Conservation (phyloP, 805 yeast genomes). For the Schwanniomyces pseudopolymorphus region DNA sequence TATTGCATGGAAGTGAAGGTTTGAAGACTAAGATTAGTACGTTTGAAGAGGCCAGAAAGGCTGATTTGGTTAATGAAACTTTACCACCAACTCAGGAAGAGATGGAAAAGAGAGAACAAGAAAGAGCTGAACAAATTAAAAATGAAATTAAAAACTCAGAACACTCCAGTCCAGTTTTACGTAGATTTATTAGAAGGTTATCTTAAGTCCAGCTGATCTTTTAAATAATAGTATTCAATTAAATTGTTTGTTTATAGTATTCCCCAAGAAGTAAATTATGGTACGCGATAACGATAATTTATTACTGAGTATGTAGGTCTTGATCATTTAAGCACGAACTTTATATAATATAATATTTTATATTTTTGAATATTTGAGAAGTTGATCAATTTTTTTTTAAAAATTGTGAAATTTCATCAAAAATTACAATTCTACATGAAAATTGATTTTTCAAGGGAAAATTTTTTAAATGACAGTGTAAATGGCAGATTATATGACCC, state of each 20-base stretch:
- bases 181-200: constrained; percentile 36
- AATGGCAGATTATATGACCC: no score
- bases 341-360: no score
- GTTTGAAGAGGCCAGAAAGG: constrained; percentile 80
- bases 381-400: no score
- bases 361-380: no score
- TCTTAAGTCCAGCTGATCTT: not conserved
- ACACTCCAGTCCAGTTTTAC: constrained; percentile 36
- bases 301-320: no score
- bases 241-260: no score
- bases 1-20: constrained; percentile 81
- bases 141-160: constrained; percentile 30
- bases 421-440: no score
- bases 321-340: no score
- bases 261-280: not conserved
- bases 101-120: constrained; percentile 42
- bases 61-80: constrained; percentile 82
- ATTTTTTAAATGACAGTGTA: no score
- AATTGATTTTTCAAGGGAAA: no score
- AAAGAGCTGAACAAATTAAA: constrained; percentile 44
- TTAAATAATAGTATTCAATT: no score
- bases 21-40: constrained; percentile 64
- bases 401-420: no score
- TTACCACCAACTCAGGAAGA: constrained; percentile 80
- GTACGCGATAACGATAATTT: constrained; percentile 12